These are phyloP conservation scores for Rhynchosporium graminicola DNA, from an alignment of 2,329 filamentous ascomycete genomes.

Conservation along the genomic window DNA sequence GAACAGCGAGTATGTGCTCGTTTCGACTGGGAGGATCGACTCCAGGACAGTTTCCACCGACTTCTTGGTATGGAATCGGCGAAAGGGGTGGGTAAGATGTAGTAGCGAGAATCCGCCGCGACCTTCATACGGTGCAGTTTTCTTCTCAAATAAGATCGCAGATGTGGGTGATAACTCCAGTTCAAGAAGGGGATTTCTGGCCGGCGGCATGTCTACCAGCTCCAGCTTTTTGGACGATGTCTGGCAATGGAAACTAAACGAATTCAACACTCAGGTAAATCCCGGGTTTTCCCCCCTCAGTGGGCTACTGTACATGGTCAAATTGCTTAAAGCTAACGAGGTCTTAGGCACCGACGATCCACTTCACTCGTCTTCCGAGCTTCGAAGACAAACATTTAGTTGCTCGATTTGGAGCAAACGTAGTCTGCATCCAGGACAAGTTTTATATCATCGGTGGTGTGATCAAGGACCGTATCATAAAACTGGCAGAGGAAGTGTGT, in stretches of 20 bases:
- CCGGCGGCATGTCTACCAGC: constrained; percentile 69
- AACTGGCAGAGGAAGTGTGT: constrained; percentile 53
- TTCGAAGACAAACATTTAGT: constrained; percentile 17
- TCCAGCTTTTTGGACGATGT: constrained; percentile 63
- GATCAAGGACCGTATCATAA: constrained; percentile 45
- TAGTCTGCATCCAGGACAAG: constrained; percentile 37
- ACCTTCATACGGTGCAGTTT: constrained; percentile 32
- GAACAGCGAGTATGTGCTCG: constrained; percentile 50
- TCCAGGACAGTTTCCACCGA: constrained; percentile 30
- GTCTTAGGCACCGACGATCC: constrained; percentile 1
- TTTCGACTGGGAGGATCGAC: constrained; percentile 38
- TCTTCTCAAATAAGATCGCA: constrained; percentile 23
- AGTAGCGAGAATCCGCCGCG: constrained; percentile 18
- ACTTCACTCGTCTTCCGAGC: neutral
- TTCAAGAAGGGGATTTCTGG: constrained; percentile 60
- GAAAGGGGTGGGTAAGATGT: constrained; percentile 37
- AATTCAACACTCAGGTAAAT: constrained; percentile 26
- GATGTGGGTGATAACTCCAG: constrained; percentile 35
- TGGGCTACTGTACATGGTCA: neutral
- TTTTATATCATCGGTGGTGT: constrained; percentile 49
- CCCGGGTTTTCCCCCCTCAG: neutral
- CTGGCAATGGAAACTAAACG: constrained; percentile 63
- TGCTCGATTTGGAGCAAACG: constrained; percentile 48
- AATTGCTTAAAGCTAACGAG: neutral
- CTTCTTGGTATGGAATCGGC: constrained; percentile 38